phyloP scores from a whole-genome alignment of 1,284 basidiomycete species.

The Melampsora americana region DNA sequence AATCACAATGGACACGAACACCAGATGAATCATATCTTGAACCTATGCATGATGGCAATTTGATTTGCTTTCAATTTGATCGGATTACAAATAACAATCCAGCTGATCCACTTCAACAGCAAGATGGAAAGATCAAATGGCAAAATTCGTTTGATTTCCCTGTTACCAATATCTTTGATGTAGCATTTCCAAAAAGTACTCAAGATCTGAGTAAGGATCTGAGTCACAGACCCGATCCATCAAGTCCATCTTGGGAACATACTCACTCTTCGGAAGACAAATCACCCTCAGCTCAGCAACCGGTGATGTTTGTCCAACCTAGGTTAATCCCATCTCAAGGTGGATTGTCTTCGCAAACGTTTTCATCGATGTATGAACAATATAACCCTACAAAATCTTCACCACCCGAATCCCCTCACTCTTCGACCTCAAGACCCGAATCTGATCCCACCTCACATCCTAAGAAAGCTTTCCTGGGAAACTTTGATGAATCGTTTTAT shows the following conservation, averaged over 20 bases:
- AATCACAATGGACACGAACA: slow-evolving; percentile 66
- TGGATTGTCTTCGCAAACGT: slow-evolving; percentile 35
- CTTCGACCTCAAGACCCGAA: slow-evolving; percentile 33
- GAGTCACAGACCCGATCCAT: slow-evolving; percentile 36
- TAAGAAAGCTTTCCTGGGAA: slow-evolving; percentile 64
- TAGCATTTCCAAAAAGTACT: slow-evolving; percentile 31
- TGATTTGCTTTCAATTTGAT: slow-evolving; percentile 66
- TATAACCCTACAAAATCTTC: slow-evolving; percentile 21
- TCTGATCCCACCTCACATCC: neutral
- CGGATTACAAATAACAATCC: slow-evolving; percentile 50
- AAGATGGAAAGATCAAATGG: slow-evolving; percentile 58
- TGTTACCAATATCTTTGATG: slow-evolving; percentile 55
- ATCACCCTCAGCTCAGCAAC: slow-evolving; percentile 57
- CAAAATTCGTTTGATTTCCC: slow-evolving; percentile 62
- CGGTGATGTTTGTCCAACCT: slow-evolving; percentile 75
- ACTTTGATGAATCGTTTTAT: slow-evolving; percentile 67
- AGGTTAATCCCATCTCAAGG: slow-evolving; percentile 65
- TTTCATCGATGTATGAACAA: slow-evolving; percentile 37
- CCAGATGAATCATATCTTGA: slow-evolving; percentile 74
- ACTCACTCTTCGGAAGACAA: slow-evolving; percentile 59
- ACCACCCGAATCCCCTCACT: neutral
- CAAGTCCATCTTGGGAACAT: slow-evolving; percentile 73
- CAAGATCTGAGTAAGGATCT: slow-evolving; percentile 1
- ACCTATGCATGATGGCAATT: slow-evolving; percentile 68
- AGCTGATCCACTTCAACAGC: slow-evolving; percentile 3